Conservation (phyloP, 371 early-diverging fungal genomes). For the Rhizopus sp. region DNA sequence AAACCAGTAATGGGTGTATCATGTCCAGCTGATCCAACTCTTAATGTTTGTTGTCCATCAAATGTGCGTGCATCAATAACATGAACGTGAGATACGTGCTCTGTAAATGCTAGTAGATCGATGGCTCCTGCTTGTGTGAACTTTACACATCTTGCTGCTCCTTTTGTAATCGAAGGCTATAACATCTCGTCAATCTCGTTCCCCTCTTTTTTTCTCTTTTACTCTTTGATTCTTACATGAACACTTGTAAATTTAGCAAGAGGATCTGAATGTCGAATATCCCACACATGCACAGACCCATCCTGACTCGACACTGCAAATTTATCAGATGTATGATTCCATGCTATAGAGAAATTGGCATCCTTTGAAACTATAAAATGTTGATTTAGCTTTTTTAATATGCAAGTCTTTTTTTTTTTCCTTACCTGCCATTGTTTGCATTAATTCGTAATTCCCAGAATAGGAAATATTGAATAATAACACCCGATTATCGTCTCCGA, state of each 20-base stretch:
- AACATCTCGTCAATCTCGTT: background rate
- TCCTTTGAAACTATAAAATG: conserved; percentile 26
- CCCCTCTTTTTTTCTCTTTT: background rate
- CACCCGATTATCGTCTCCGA: conserved; percentile 86
- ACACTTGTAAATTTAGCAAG: conserved; percentile 50
- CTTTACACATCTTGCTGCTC: conserved; percentile 84
- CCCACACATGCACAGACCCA: conserved; percentile 82
- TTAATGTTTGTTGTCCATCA: conserved; percentile 66
- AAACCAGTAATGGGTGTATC: conserved; percentile 86
- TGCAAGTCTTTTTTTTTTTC: background rate
- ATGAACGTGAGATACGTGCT: conserved; percentile 86
- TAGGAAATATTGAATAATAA: conserved; percentile 73
- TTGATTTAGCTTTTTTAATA: background rate
- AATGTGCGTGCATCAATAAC: conserved; percentile 88
- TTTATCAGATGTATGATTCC: conserved; percentile 72
- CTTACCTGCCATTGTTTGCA: conserved; percentile 68
- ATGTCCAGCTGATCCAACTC: conserved; percentile 49
- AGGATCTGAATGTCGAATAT: conserved; percentile 36
- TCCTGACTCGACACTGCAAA: conserved; percentile 87
- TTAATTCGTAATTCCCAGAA: conserved; percentile 61
- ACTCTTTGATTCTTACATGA: conserved; percentile 31
- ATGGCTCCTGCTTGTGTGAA: conserved; percentile 80
- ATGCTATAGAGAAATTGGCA: conserved; percentile 47
- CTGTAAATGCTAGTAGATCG: conserved; percentile 81
- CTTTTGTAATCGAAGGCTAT: conserved; percentile 67